Base-by-base conservation (phyloP, 345 rosid genomes). In the Draba incana region DNA sequence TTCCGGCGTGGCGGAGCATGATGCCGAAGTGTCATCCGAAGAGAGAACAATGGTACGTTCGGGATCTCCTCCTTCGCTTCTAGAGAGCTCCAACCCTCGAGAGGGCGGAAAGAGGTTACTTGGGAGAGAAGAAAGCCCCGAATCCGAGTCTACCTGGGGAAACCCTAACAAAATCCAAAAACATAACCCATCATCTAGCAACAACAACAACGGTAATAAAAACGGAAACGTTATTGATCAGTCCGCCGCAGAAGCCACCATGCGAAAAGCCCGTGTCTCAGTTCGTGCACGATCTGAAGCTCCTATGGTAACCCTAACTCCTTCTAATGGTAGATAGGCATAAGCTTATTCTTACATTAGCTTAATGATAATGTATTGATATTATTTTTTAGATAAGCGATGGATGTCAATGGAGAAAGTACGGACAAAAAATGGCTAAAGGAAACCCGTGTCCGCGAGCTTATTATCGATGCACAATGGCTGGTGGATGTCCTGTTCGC, bases 251-350 rank as follows among this genome's bases (percentile, higher is more conserved):
- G 95, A 91, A 56, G 96, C 96, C 46, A 86, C 96, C 69, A 92
- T 95, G 98, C 86, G 97, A 35, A 94, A 88, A 79, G 98, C 97
- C n/a, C 98, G 99, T 57, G 99, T 94, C 75, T 92, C 99, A 0
- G 98, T 94, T 75, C 97, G 99, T 13, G 97, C 99, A 12, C 81
- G 97, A 69, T 94, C 99, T 11, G 98, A 92, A 83, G 96, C 98
- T 73, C 85, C 95, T 28, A 94, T 94, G 99, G 99, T 93, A 83
- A 25, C 28, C 6, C 72, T 73, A 11, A 39, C 1, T 57, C 68
- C 20, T 11, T 28, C 24, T 47, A 55, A 0, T 5, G 5, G 13
- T 48, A 64, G n/a, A 57, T 64, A 55, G 58, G 44, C 30, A 13
- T 20, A 48, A 48, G 41, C 31, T 51, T 57, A 5, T 14, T 47